Evolutionary conservation across 371 early-diverging fungal species (phyloP).

Genomic region (Mucor racemosus): DNA sequence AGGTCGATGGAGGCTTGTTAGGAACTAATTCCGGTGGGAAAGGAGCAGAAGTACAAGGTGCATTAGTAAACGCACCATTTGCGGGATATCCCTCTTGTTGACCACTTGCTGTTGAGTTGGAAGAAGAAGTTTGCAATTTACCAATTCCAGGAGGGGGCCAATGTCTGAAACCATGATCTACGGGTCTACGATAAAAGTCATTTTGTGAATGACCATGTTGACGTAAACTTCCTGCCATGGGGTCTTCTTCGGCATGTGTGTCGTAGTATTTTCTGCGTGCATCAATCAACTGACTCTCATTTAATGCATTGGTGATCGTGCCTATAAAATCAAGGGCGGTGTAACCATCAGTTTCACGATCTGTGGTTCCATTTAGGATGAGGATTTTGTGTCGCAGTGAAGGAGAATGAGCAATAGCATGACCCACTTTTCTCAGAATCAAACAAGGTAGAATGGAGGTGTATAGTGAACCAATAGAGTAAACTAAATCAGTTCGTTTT

Average conservation of each 20-base stretch:
- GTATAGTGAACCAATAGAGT: conserved; percentile 76
- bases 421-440: conserved; percentile 69
- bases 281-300: conserved; percentile 58
- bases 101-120: conserved; percentile 7
- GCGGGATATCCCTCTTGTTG: conserved; percentile 31
- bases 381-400: conserved; percentile 65
- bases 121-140: neutral
- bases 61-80: conserved; percentile 6
- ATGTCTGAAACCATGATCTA: conserved; percentile 36
- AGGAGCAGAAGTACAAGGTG: conserved; percentile 18
- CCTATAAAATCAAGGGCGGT: conserved; percentile 74
- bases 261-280: conserved; percentile 50
- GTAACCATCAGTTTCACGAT: conserved; percentile 73
- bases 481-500: conserved; percentile 61
- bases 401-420: conserved; percentile 60
- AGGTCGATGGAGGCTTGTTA: conserved; percentile 58
- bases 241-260: conserved; percentile 26
- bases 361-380: conserved; percentile 71
- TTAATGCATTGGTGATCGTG: conserved; percentile 70
- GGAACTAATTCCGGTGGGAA: conserved; percentile 48
- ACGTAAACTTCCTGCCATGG: neutral
- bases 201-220: conserved; percentile 13
- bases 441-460: conserved; percentile 77
- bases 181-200: conserved; percentile 30
- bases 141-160: conserved; percentile 36